Conservation (phyloP, 805 yeast species). For the Myxozyma udenii region DNA sequence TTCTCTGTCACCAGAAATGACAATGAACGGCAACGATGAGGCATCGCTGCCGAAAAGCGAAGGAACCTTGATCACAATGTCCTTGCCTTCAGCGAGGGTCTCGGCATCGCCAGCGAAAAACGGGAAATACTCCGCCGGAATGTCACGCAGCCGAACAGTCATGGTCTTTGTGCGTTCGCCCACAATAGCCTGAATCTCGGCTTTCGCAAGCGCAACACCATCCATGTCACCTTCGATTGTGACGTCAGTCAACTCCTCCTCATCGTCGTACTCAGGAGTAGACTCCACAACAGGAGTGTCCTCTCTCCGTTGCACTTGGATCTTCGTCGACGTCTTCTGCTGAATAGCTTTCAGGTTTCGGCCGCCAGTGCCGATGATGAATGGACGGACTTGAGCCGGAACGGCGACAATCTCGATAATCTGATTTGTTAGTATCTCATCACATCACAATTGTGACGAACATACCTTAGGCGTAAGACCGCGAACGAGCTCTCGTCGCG, state of each 20-base stretch:
- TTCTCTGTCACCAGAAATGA: slow-evolving; percentile 70
- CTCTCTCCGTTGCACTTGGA: slow-evolving; percentile 55
- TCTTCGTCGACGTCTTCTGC: slow-evolving; percentile 60
- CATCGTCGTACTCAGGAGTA: slow-evolving; percentile 48
- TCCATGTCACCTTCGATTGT: slow-evolving; percentile 79
- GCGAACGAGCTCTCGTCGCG: slow-evolving; percentile 71
- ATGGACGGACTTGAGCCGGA: slow-evolving; percentile 74
- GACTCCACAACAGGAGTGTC: slow-evolving; percentile 28
- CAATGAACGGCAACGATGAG: slow-evolving; percentile 43
- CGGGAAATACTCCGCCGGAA: slow-evolving; percentile 32
- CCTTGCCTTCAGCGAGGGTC: slow-evolving; percentile 38
- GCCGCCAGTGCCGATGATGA: slow-evolving; percentile 86
- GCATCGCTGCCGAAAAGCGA: slow-evolving; percentile 31
- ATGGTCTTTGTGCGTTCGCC: slow-evolving; percentile 44
- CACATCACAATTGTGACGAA: background rate
- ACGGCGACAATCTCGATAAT: slow-evolving; percentile 52
- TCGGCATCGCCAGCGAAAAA: slow-evolving; percentile 39
- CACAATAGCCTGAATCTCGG: slow-evolving; percentile 67
- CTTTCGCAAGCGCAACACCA: slow-evolving; percentile 72
- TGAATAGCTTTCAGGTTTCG: slow-evolving; percentile 74
- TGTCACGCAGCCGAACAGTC: slow-evolving; percentile 22
- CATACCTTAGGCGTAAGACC: slow-evolving; percentile 71
- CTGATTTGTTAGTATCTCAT: slow-evolving; percentile 1
- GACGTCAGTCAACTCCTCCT: slow-evolving; percentile 59
- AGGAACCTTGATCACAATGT: slow-evolving; percentile 30